A percentile compares a stretch with the other conserved stretches of the same genome.
These are phyloP conservation scores for Akanthomyces dipterigenus DNA, from an alignment of 2,329 filamentous ascomycete species.

Conservation along the genomic window DNA sequence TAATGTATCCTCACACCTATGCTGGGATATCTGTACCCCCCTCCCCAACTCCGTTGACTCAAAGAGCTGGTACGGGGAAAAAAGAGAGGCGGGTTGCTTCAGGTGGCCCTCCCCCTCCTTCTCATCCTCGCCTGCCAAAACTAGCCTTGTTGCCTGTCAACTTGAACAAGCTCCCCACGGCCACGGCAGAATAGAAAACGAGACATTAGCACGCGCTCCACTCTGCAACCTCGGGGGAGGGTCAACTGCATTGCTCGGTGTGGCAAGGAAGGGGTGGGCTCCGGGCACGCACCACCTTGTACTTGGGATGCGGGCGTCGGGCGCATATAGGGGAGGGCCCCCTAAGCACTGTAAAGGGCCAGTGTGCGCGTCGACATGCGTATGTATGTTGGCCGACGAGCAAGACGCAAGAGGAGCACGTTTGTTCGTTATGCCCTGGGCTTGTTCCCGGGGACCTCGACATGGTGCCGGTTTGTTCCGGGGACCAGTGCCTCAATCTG, in stretches of 20 bases:
- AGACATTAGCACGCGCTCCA: neutral
- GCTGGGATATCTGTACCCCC: neutral
- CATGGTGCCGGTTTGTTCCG: slow-evolving; percentile 5
- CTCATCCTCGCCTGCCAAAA: neutral
- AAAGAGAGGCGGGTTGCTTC: neutral
- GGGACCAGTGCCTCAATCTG: neutral
- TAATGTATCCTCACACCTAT: neutral
- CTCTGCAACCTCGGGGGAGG: neutral
- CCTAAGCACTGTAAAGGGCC: neutral
- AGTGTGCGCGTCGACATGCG: neutral
- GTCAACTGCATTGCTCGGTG: neutral
- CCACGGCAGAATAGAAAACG: neutral
- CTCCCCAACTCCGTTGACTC: neutral
- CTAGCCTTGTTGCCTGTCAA: neutral
- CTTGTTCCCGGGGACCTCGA: neutral
- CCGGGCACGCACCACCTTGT: neutral
- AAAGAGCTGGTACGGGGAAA: neutral
- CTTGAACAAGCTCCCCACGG: neutral
- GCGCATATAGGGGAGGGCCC: neutral
- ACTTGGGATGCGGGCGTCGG: neutral
- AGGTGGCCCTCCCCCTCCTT: neutral
- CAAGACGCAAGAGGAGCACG: neutral
- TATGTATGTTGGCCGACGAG: slow-evolving; percentile 4
- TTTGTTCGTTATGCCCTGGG: neutral
- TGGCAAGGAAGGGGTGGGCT: neutral